A percentile compares a stretch with the other conserved stretches of the same genome.
Conservation (phyloP, 345 rosid species). For the Gossypium thurberi region DNA sequence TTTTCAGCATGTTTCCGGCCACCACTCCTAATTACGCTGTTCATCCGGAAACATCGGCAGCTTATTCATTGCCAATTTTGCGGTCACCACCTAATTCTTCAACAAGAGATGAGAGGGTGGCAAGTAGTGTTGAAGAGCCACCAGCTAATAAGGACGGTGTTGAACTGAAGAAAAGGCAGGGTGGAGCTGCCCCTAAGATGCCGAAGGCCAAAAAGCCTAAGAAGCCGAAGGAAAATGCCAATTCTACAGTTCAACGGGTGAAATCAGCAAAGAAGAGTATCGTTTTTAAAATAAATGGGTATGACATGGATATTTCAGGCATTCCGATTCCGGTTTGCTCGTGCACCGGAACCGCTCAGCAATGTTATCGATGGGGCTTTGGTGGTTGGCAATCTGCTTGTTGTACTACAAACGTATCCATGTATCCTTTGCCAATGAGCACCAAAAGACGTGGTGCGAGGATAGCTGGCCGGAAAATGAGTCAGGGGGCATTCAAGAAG, state of each 20-base stretch:
- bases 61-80: constrained; percentile 54
- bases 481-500: constrained; percentile 95
- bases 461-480: constrained; percentile 97
- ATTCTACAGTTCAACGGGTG: constrained; percentile 37
- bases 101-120: constrained; percentile 45
- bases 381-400: constrained; percentile 99
- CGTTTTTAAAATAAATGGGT: constrained; percentile 75
- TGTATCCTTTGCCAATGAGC: constrained; percentile 96
- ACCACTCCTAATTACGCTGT: constrained; percentile 38
- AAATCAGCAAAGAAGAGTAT: constrained; percentile 76
- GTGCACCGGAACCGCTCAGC: constrained; percentile 86
- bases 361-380: constrained; percentile 97
- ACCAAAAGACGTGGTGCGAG: constrained; percentile 93
- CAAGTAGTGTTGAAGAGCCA: constrained; percentile 42
- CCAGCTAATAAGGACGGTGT: constrained; percentile 34
- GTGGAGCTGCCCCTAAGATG: constrained; percentile 36
- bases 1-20: constrained; percentile 46
- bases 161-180: constrained; percentile 63
- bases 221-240: constrained; percentile 61
- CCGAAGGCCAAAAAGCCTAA: constrained; percentile 68
- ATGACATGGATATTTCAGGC: constrained; percentile 77
- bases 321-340: constrained; percentile 88
- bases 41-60: constrained; percentile 52
- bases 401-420: constrained; percentile 79
- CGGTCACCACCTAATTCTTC: constrained; percentile 49